Percentiles rank a stretch among this genome's conserved stretches.
These are phyloP conservation scores for Aspergillus sclerotialis DNA, from an alignment of 2,329 filamentous ascomycete species.

Conservation along the genomic window DNA sequence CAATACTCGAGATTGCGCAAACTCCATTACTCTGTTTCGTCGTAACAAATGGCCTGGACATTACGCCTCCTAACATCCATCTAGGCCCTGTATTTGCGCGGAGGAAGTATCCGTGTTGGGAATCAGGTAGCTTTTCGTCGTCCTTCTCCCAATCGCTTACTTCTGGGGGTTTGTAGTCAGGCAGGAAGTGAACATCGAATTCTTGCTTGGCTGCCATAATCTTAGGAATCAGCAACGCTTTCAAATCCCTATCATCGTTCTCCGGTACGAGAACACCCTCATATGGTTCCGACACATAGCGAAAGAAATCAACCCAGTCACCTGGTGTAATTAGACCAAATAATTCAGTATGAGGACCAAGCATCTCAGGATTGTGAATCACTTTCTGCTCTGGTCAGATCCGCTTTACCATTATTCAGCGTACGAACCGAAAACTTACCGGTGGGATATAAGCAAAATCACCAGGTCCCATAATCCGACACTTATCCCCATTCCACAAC, in stretches of 20 bases:
- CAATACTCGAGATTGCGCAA: slow-evolving; percentile 50
- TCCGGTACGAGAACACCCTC: slow-evolving; percentile 45
- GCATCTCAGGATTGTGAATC: slow-evolving; percentile 50
- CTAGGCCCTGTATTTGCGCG: slow-evolving; percentile 38
- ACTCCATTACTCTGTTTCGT: slow-evolving; percentile 42
- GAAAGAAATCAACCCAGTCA: slow-evolving; percentile 57
- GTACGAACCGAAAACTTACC: slow-evolving; percentile 25
- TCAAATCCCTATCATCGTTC: slow-evolving; percentile 46
- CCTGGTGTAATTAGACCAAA: slow-evolving; percentile 51
- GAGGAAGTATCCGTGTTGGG: slow-evolving; percentile 43
- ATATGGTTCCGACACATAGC: slow-evolving; percentile 50
- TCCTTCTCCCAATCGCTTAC: slow-evolving; percentile 20
- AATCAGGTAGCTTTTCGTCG: slow-evolving; percentile 17
- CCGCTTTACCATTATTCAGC: not conserved
- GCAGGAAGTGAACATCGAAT: slow-evolving; percentile 50
- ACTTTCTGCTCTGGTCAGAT: slow-evolving; percentile 30
- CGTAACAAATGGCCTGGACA: slow-evolving; percentile 41
- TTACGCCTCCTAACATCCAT: slow-evolving; percentile 27
- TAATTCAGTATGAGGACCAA: slow-evolving; percentile 49
- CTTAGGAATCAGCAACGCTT: slow-evolving; percentile 46
- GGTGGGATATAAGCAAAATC: slow-evolving; percentile 55
- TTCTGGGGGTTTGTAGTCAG: slow-evolving; percentile 42
- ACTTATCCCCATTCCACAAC: slow-evolving; percentile 53
- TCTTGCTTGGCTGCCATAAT: slow-evolving; percentile 49
- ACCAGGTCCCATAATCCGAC: slow-evolving; percentile 46